Evolutionary conservation across 1,139 yeast species (phyloP).

Genomic region (Protomyces pachydermus): DNA sequence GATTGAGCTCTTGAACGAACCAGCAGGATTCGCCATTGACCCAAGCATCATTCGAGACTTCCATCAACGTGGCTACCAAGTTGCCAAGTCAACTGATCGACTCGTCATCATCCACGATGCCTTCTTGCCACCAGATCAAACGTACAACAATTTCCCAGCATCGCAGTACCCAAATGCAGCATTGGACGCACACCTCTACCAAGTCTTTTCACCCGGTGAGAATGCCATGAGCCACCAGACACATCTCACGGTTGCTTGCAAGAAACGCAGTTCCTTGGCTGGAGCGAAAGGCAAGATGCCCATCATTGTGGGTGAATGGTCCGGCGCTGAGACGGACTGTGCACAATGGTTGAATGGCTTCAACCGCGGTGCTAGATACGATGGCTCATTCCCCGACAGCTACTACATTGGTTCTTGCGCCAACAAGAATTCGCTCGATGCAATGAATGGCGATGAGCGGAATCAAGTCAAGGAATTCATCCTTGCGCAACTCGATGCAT

Average conservation of each 20-base stretch:
- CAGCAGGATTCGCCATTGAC: slow-evolving; percentile 65
- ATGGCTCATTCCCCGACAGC: slow-evolving; percentile 54
- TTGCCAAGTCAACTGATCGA: slow-evolving; percentile 40
- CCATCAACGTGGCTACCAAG: slow-evolving; percentile 52
- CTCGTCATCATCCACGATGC: slow-evolving; percentile 63
- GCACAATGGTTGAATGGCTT: slow-evolving; percentile 82
- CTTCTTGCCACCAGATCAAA: slow-evolving; percentile 3
- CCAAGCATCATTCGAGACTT: slow-evolving; percentile 56
- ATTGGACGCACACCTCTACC: slow-evolving; percentile 51
- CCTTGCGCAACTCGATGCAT: slow-evolving; percentile 89
- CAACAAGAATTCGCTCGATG: slow-evolving; percentile 41
- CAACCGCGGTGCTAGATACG: slow-evolving; percentile 79
- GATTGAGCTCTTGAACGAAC: slow-evolving; percentile 84
- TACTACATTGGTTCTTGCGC: slow-evolving; percentile 53
- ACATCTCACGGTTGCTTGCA: slow-evolving; percentile 61
- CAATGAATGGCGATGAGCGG: slow-evolving; percentile 30
- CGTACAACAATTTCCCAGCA: slow-evolving; percentile 14
- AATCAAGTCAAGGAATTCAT: slow-evolving; percentile 57
- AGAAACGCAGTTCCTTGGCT: slow-evolving; percentile 50
- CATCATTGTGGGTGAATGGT: slow-evolving; percentile 76
- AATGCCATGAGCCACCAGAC: slow-evolving; percentile 53
- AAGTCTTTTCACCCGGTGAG: slow-evolving; percentile 69
- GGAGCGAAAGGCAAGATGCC: slow-evolving; percentile 42
- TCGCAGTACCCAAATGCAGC: slow-evolving; percentile 25
- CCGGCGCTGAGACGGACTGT: slow-evolving; percentile 93